phyloP scores from a whole-genome alignment of 768 basidiomycete species.

The Tricholoma bakamatsutake region DNA sequence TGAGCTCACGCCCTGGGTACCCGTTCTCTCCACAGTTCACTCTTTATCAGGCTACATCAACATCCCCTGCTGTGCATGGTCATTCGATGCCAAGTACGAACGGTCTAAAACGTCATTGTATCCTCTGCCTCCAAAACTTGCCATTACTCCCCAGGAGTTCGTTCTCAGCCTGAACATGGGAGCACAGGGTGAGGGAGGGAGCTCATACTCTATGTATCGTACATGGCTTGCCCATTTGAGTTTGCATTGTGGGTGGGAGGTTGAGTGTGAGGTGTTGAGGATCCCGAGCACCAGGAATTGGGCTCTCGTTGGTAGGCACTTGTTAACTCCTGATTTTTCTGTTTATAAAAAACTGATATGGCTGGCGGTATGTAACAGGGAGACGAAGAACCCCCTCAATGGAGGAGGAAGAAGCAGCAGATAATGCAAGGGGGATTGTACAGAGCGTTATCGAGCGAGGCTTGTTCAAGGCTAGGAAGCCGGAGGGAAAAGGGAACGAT shows the following conservation, averaged over 20 bases:
- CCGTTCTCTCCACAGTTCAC: slow-evolving; percentile 65
- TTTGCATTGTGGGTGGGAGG: slow-evolving; percentile 73
- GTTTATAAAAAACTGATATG: background rate
- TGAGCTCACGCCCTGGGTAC: slow-evolving; percentile 93
- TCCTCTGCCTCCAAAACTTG: slow-evolving; percentile 15
- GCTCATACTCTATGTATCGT: slow-evolving; percentile 77
- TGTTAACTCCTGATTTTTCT: background rate
- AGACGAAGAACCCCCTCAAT: slow-evolving; percentile 25
- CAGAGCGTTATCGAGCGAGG: slow-evolving; percentile 53
- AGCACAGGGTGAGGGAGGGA: slow-evolving; percentile 51
- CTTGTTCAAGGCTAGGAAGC: slow-evolving; percentile 63
- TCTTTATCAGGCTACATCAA: slow-evolving; percentile 64
- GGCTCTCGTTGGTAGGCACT: slow-evolving; percentile 74
- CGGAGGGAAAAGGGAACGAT: slow-evolving; percentile 54
- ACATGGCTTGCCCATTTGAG: slow-evolving; percentile 80
- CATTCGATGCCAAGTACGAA: slow-evolving; percentile 63
- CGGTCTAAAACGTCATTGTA: slow-evolving; percentile 36
- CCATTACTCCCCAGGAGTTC: slow-evolving; percentile 11
- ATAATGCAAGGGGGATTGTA: slow-evolving; percentile 50
- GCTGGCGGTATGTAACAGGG: background rate
- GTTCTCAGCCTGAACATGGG: slow-evolving; percentile 50
- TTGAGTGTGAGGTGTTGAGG: slow-evolving; percentile 80
- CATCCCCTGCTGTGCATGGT: slow-evolving; percentile 91
- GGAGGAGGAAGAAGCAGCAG: slow-evolving; percentile 23
- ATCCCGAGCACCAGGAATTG: slow-evolving; percentile 95